Evolutionary conservation across 352 stramenopile species (phyloP).

Genomic region (Phytophthora palmivora): DNA sequence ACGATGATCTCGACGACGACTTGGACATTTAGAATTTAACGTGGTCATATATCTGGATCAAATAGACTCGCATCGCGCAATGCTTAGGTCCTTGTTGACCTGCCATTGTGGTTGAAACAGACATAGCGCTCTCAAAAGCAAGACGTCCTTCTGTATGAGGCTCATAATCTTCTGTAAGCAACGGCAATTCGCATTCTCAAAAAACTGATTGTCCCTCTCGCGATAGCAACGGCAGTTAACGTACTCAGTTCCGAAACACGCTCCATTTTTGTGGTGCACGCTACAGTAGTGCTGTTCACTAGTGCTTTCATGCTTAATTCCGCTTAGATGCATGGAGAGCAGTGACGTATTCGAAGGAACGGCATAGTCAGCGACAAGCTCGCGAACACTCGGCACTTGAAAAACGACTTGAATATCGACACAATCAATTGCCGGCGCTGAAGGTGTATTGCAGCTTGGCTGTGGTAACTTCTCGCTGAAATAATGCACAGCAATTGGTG

Average conservation of each 20-base stretch:
- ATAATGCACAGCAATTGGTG: conserved; percentile 30
- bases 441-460: background rate
- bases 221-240: conserved; percentile 23
- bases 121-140: background rate
- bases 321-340: conserved; percentile 6
- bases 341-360: conserved; percentile 28
- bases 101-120: background rate
- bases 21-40: conserved; percentile 44
- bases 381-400: conserved; percentile 21
- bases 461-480: background rate
- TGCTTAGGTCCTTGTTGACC: background rate
- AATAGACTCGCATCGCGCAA: background rate
- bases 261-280: conserved; percentile 7
- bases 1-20: conserved; percentile 67
- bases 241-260: conserved; percentile 19
- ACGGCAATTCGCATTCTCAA: conserved; percentile 21
- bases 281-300: conserved; percentile 19
- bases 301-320: conserved; percentile 5
- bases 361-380: conserved; percentile 24
- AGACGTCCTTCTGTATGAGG: conserved; percentile 1
- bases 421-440: conserved; percentile 12
- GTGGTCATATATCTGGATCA: background rate
- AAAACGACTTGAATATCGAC: conserved; percentile 31
- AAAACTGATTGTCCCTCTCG: conserved; percentile 13
- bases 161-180: conserved; percentile 20